Base-by-base conservation (phyloP, 345 rosid species). In the Aquilaria yunnanensis region DNA sequence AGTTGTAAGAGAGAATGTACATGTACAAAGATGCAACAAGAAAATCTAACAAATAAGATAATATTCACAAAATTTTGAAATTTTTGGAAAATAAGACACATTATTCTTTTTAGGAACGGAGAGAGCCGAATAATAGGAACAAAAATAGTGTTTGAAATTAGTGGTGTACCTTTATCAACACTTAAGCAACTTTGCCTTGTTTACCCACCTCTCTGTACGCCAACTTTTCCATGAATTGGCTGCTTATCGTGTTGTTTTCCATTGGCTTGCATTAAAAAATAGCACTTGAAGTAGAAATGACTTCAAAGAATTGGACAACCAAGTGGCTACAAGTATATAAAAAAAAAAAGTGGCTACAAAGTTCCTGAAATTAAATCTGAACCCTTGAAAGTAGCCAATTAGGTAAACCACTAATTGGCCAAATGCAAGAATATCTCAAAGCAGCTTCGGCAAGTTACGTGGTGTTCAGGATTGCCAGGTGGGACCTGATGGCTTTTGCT, bases 401-500 rank as follows among this genome's bases (percentile, higher is more conserved):
- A 48, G 70, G 57, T 60, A 57, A 60, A 66, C 60, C 56, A 70
- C 65, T 64, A 50, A 64, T 6, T 47, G 30, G 14, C n/a, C 49
- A 66, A 3, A 13, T 50, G 41, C 10, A 65, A 23, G 23, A 56
- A 56, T 49, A 60, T 66, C 66, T 32, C 14, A 43, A 66, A 14
- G 29, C 55, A 56, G 9, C 46, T 57, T 56, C 61, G 13, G 31
- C 56, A 45, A 32, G 32, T 14, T 2, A 23, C 34, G 5, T 47
- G 51, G 41, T 12, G 45, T 54, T 46, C 61, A 7, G 48, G 75
- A 57, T 67, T 67, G 58, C 64, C 52, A 14, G 59, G 63, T 72
- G 76, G 76, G 59, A 49, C 41, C 7, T 63, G 71, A 63, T 61
- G 68, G 62, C 71, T 47, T 31, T 30, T 23, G 61, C 76, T 58